Base-by-base conservation (phyloP, 495 filamentous ascomycete species). In the Podospora fimiseda region DNA sequence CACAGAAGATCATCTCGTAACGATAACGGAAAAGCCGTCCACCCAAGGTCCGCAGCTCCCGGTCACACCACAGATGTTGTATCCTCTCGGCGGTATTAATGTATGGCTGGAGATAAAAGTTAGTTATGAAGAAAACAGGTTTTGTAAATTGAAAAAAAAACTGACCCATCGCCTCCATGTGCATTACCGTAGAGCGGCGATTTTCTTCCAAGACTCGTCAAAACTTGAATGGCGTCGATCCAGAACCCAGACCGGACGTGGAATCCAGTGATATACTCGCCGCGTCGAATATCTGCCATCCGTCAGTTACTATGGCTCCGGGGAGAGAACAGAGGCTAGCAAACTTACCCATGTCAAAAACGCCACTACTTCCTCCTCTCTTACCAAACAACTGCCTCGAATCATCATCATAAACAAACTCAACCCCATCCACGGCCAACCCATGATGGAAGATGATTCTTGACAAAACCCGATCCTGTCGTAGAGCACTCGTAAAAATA, bases 331-430 rank as follows among this genome's bases (percentile, higher is more conserved):
- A 37, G 9, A 45, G n/a, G 13, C 9, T 13, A 0, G 3, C 5
- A 43, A 24, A 70, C 83, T 51, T 72, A 88, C 86, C 85, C 53
- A 96, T 74, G 9, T 84, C 74, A 69, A 93, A 96, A 27, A 82
- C 80, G 60, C 87, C 85, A 2, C 86, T 88, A 8, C 85, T 85
- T 1, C 87, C 89, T 6, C 86, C 89, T 54, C 79, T 76, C 56
- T 89, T 90, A 19, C 93, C 93, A 73, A 98, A 95, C 13, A 98
- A 70, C 66, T 98, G 92, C 51, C 78, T 87, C 2, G 86, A 87
- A 21, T 76, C 76, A 67, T 97, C 91, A 55, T 96, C 93, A 61
- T 96, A 98, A 53, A 85, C 78, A 64, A 98, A 96, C 62, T 96
- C 93, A 9, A 98, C 58, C 0, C 93, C 93, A 64, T 95, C 88